phyloP scores from a whole-genome alignment of 2,329 filamentous ascomycete genomes.

The Apiospora malaysiana region DNA sequence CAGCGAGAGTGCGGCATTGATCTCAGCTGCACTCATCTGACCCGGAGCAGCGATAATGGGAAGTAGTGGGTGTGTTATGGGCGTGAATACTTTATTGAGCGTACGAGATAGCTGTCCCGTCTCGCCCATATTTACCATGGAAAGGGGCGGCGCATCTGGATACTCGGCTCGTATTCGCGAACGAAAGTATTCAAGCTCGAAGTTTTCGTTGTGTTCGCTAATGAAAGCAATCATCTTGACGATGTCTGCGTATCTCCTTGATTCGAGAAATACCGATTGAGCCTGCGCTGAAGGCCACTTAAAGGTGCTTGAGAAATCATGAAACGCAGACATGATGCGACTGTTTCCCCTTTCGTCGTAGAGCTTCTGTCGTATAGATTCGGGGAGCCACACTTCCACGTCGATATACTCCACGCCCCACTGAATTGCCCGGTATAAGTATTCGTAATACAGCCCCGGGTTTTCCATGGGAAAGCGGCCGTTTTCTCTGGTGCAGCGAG shows the following conservation, averaged over 20 bases:
- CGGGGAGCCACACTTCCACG: slow-evolving; percentile 86
- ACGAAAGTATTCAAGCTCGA: slow-evolving; percentile 88
- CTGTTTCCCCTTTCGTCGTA: slow-evolving; percentile 76
- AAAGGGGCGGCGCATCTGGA: slow-evolving; percentile 74
- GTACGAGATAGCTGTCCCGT: slow-evolving; percentile 85
- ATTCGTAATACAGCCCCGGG: slow-evolving; percentile 75
- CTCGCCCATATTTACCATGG: slow-evolving; percentile 86
- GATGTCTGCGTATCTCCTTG: slow-evolving; percentile 78
- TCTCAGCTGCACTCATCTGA: slow-evolving; percentile 84
- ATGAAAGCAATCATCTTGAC: slow-evolving; percentile 92
- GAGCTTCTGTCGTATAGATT: slow-evolving; percentile 71
- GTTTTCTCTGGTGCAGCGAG: slow-evolving; percentile 80
- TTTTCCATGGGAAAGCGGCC: slow-evolving; percentile 86
- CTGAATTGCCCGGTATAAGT: slow-evolving; percentile 82
- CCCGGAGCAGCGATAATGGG: slow-evolving; percentile 86
- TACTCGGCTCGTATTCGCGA: slow-evolving; percentile 75
- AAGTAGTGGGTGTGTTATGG: slow-evolving; percentile 83
- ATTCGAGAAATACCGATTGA: slow-evolving; percentile 73
- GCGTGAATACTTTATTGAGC: slow-evolving; percentile 84
- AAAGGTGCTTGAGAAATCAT: slow-evolving; percentile 85
- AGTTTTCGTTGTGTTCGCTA: slow-evolving; percentile 83
- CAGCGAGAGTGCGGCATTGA: slow-evolving; percentile 78
- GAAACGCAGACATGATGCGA: slow-evolving; percentile 89
- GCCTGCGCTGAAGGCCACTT: slow-evolving; percentile 81
- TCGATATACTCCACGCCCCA: slow-evolving; percentile 93